Conservation (phyloP, 106 monocot genomes). For the Triglochin maritima region DNA sequence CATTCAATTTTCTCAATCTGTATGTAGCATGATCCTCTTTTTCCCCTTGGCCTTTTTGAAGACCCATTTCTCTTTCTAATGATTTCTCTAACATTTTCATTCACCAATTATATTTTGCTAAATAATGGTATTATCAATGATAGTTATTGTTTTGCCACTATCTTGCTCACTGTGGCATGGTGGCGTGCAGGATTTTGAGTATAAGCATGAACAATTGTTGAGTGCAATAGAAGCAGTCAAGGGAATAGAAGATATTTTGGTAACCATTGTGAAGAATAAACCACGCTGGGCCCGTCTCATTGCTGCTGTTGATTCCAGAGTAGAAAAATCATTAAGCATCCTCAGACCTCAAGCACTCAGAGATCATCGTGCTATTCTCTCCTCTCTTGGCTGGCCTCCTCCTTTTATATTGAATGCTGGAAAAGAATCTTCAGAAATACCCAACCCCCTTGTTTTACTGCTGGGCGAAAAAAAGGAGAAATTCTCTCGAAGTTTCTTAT, state of each 20-base stretch:
- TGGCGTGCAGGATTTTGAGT: constrained; percentile 24
- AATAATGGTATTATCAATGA: no score
- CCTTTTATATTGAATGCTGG: constrained; percentile 27
- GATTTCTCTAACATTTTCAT: no score
- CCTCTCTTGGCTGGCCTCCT: constrained; percentile 73
- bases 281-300: constrained; percentile 43
- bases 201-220: constrained; percentile 40
- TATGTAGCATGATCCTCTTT: no score
- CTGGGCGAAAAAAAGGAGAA: constrained; percentile 36
- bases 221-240: constrained; percentile 36
- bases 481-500: constrained; percentile 46
- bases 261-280: constrained; percentile 8
- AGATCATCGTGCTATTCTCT: constrained; percentile 50
- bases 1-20: no score
- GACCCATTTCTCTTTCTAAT: neutral
- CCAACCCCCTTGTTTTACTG: constrained; percentile 50
- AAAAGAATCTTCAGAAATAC: constrained; percentile 10
- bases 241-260: constrained; percentile 44
- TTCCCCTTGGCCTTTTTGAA: no score
- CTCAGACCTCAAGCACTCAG: constrained; percentile 51
- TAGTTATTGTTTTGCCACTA: no score
- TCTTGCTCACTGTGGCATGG: no score
- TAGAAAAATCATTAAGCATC: constrained; percentile 38
- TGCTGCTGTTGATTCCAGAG: constrained; percentile 56
- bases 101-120: no score